These are phyloP conservation scores for Pseudogymnoascus destructans DNA, from an alignment of 2,329 filamentous ascomycete genomes.

Conservation along the genomic window DNA sequence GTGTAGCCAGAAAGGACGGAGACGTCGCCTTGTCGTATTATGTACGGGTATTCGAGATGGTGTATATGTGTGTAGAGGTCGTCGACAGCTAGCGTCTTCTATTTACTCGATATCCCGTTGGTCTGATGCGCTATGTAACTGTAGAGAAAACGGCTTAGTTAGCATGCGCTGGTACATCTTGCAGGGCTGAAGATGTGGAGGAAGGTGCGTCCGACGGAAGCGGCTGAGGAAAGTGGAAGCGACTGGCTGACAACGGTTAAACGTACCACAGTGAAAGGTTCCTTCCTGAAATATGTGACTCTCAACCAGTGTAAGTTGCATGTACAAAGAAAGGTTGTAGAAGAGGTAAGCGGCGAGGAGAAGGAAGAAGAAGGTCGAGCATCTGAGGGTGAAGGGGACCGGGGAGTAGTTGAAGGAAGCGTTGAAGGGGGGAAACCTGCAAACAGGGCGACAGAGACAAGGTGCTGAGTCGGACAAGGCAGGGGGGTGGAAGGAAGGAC, in stretches of 20 bases:
- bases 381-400: conserved; percentile 22
- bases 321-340: conserved; percentile 23
- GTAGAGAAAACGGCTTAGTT: conserved; percentile 20
- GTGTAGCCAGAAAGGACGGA: conserved; percentile 14
- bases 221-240: conserved; percentile 19
- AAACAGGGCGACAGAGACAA: not conserved
- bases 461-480: not conserved
- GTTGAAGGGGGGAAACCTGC: conserved; percentile 16
- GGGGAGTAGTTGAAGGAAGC: conserved; percentile 20
- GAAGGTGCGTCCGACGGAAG: conserved; percentile 12
- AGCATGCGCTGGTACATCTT: conserved; percentile 20
- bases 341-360: conserved; percentile 19
- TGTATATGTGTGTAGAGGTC: conserved; percentile 16
- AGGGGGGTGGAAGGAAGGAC: not conserved
- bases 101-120: conserved; percentile 23
- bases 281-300: conserved; percentile 22
- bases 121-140: conserved; percentile 27
- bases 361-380: conserved; percentile 16
- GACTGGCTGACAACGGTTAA: conserved; percentile 14
- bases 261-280: conserved; percentile 19
- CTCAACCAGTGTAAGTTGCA: conserved; percentile 22
- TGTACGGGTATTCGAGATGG: conserved; percentile 16
- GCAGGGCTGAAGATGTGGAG: conserved; percentile 23
- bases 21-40: conserved; percentile 12
- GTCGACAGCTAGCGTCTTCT: conserved; percentile 16